Evolutionary conservation across 2,329 filamentous ascomycete genomes (phyloP).

Genomic region (Pseudogymnoascus sp.): DNA sequence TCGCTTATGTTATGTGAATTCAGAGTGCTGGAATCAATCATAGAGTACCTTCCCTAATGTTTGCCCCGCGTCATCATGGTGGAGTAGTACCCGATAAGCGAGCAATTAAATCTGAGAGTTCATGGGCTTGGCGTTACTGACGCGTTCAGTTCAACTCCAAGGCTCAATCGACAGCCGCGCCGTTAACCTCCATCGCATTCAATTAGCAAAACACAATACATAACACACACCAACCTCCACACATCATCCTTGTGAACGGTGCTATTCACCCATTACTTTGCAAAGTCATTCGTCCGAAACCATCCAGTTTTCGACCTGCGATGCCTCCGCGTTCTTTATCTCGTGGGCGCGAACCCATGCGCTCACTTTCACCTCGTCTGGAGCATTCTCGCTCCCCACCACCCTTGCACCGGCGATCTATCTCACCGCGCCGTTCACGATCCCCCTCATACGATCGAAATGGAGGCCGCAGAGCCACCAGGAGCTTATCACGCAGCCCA

Average conservation of each 20-base stretch:
- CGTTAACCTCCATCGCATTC: background rate
- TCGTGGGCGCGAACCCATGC: slow-evolving; percentile 11
- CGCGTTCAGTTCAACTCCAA: background rate
- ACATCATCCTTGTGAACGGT: background rate
- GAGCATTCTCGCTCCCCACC: slow-evolving; percentile 5
- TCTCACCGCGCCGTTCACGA: slow-evolving; percentile 24
- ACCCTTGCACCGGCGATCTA: slow-evolving; percentile 27
- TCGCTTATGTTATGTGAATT: background rate
- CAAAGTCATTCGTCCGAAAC: background rate
- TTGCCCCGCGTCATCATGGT: slow-evolving; percentile 24
- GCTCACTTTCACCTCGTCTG: slow-evolving; percentile 11
- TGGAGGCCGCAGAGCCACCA: slow-evolving; percentile 26
- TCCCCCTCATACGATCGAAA: slow-evolving; percentile 27
- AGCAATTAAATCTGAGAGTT: slow-evolving; percentile 19
- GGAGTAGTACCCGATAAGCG: slow-evolving; percentile 21
- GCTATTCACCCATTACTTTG: background rate
- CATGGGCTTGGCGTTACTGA: slow-evolving; percentile 21
- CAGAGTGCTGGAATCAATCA: slow-evolving; percentile 23
- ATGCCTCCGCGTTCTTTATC: slow-evolving; percentile 13
- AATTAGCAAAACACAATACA: background rate
- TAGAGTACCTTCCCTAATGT: slow-evolving; percentile 20
- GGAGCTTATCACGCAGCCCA: slow-evolving; percentile 21
- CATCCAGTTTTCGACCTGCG: background rate
- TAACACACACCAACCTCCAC: background rate
- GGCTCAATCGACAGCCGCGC: background rate